phyloP scores from a whole-genome alignment of 2,329 filamentous ascomycete genomes.

The Aspergillus quadrilineatus region DNA sequence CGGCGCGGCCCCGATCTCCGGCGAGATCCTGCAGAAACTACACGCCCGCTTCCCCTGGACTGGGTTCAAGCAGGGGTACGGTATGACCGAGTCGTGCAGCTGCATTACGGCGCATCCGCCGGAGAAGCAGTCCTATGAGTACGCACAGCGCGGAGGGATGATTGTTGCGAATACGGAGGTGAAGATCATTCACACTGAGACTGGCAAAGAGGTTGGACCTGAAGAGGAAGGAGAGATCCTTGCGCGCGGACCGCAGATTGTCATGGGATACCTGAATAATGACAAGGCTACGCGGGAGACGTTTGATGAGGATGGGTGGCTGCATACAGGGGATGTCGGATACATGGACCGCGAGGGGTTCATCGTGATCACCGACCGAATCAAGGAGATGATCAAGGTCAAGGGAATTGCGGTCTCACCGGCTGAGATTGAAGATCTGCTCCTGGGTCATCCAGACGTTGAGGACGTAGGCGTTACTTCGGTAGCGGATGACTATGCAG shows the following conservation, averaged over 20 bases:
- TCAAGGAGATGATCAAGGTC: constrained; percentile 70
- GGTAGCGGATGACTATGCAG: constrained; percentile 40
- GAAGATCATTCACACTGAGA: constrained; percentile 54
- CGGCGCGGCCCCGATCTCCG: constrained; percentile 59
- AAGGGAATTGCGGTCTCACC: constrained; percentile 59
- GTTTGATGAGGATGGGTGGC: constrained; percentile 59
- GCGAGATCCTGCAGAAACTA: constrained; percentile 58
- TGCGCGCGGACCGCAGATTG: constrained; percentile 70
- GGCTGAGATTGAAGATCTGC: constrained; percentile 62
- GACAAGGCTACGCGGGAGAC: constrained; percentile 68
- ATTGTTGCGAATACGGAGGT: constrained; percentile 60
- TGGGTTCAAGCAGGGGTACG: constrained; percentile 65
- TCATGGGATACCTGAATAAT: constrained; percentile 71
- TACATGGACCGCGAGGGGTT: constrained; percentile 36
- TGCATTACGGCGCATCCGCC: constrained; percentile 64
- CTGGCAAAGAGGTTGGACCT: constrained; percentile 52
- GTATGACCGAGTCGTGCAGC: constrained; percentile 66
- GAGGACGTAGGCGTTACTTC: constrained; percentile 56
- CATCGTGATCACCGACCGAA: constrained; percentile 55
- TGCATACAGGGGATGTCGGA: constrained; percentile 68
- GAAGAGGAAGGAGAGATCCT: constrained; percentile 61
- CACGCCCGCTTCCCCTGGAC: constrained; percentile 58
- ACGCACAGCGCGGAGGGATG: constrained; percentile 42
- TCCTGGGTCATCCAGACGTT: constrained; percentile 58
- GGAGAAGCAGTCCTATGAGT: constrained; percentile 56